Conservation (phyloP, 106 monocot species). For the Posidonia australis region DNA sequence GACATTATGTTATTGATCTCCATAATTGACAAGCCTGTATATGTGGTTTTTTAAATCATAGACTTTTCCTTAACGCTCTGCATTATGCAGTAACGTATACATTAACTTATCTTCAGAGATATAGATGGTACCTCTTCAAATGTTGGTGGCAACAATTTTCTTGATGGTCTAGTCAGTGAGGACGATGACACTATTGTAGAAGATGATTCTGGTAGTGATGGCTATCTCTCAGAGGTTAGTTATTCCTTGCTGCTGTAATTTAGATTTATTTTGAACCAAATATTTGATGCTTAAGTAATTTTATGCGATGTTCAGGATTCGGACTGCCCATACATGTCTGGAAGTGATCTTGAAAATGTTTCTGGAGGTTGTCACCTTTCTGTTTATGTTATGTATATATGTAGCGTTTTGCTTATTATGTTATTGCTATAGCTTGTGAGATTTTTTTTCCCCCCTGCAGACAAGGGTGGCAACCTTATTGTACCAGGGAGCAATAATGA, state of each 20-base stretch:
- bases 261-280: not conserved
- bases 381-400: not conserved
- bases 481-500: not conserved
- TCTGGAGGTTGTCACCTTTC: not conserved
- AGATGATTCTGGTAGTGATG: constrained; percentile 19
- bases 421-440: not conserved
- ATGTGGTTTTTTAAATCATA: too few species aligned
- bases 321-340: constrained; percentile 25
- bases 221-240: constrained; percentile 18
- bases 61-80: too few species aligned
- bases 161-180: constrained; percentile 11
- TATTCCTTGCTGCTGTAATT: not conserved
- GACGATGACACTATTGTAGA: constrained; percentile 10
- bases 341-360: constrained; percentile 6
- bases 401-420: not conserved
- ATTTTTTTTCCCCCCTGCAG: constrained; percentile 1
- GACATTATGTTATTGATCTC: too few species aligned
- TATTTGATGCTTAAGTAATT: not conserved
- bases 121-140: not conserved
- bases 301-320: constrained; percentile 9
- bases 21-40: too few species aligned
- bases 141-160: constrained; percentile 3
- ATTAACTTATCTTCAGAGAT: not conserved
- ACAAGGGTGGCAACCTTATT: not conserved
- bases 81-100: too few species aligned